Conservation (phyloP, 164 flowering plant species). For the Umbellularia californica region DNA sequence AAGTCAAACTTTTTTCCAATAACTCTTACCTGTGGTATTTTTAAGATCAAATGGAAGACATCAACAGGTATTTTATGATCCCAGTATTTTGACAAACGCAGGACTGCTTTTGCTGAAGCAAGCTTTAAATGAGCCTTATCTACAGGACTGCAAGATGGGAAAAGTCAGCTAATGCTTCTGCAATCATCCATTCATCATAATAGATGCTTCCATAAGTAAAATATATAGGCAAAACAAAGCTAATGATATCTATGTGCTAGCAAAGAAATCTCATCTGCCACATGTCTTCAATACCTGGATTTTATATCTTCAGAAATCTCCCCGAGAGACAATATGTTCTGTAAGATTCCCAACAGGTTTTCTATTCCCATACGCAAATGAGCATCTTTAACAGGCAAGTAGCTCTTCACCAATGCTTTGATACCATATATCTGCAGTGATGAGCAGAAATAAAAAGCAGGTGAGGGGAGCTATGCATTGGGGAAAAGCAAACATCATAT, state of each 20-base stretch:
- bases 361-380: slow-evolving; percentile 80
- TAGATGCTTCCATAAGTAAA: neutral
- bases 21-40: slow-evolving; percentile 60
- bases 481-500: neutral
- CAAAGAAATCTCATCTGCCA: neutral
- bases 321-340: slow-evolving; percentile 63
- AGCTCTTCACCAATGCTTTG: slow-evolving; percentile 88
- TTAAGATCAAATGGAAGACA: slow-evolving; percentile 69
- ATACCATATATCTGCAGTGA: slow-evolving; percentile 68
- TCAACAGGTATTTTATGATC: slow-evolving; percentile 84
- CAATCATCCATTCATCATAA: neutral
- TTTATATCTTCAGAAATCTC: slow-evolving; percentile 64
- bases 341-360: slow-evolving; percentile 53
- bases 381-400: slow-evolving; percentile 88
- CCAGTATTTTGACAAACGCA: slow-evolving; percentile 83
- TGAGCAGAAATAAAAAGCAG: neutral
- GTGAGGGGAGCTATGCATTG: neutral
- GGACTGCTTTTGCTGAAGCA: slow-evolving; percentile 85
- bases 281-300: slow-evolving; percentile 54
- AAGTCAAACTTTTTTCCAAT: neutral
- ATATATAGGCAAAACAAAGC: slow-evolving; percentile 2
- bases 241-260: neutral
- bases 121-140: slow-evolving; percentile 90
- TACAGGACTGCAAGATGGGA: slow-evolving; percentile 51
- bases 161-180: slow-evolving; percentile 1